A percentile compares a stretch with the other conserved stretches of the same genome.
These are phyloP conservation scores for Ochromonas danica DNA, from an alignment of 108 stramenopile genomes.

Conservation along the genomic window DNA sequence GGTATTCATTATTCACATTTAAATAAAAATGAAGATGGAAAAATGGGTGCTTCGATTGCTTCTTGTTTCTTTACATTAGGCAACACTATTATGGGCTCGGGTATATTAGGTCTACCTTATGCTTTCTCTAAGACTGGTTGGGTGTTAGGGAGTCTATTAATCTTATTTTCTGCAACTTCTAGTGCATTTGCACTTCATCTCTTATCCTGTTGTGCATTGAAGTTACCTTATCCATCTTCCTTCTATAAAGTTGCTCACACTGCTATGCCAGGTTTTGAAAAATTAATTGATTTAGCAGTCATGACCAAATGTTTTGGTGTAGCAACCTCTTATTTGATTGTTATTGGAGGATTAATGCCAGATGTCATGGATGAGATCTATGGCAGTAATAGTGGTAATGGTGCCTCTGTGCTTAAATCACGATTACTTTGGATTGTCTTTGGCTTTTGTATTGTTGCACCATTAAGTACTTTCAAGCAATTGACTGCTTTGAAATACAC, in stretches of 20 bases:
- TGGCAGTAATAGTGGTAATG: background rate
- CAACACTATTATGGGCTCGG: conserved; percentile 71
- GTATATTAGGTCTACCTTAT: conserved; percentile 69
- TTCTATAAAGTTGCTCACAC: no score
- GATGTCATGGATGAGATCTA: conserved; percentile 54
- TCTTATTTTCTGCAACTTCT: conserved; percentile 64
- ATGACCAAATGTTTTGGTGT: no score
- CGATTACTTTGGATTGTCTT: conserved; percentile 55
- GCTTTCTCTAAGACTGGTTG: conserved; percentile 67
- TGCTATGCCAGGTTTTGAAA: no score
- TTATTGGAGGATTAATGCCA: conserved; percentile 71
- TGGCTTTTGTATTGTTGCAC: conserved; percentile 48
- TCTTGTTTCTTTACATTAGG: conserved; percentile 61
- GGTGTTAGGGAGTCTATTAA: conserved; percentile 57
- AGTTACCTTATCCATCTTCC: no score
- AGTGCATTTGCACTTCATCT: no score
- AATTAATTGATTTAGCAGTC: no score
- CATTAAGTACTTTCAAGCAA: conserved; percentile 49
- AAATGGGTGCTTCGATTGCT: conserved; percentile 43
- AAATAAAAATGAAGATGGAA: no score
- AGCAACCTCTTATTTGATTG: conserved; percentile 73
- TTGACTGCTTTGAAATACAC: conserved; percentile 58
- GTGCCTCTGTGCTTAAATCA: conserved; percentile 52
- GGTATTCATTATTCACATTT: no score
- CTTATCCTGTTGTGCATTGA: no score